A percentile compares a stretch with the other conserved stretches of the same genome.
Conservation (phyloP, 148 eudicot species). For the Bassia scoparia region DNA sequence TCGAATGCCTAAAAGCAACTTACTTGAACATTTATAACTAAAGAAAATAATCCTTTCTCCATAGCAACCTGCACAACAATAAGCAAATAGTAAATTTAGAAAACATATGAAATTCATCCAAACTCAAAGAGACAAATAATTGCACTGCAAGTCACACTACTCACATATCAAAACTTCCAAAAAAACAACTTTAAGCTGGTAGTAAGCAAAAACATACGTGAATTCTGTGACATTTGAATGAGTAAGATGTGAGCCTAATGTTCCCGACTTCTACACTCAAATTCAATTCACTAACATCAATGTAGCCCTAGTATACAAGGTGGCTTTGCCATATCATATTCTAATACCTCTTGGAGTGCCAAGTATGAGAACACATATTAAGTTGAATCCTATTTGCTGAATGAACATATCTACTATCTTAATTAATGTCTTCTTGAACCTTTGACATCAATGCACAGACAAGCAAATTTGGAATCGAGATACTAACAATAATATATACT, state of each 20-base stretch:
- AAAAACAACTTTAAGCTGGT: no score
- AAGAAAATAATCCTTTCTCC: slow-evolving; percentile 75
- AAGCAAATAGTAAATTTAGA: not conserved
- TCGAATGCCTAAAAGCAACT: slow-evolving; percentile 29
- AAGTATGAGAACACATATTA: no score
- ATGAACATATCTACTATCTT: no score
- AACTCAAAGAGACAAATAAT: not conserved
- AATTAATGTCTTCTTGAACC: not conserved
- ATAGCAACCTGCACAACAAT: slow-evolving; percentile 67
- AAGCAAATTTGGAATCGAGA: not conserved
- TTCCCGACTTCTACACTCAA: no score
- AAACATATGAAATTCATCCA: slow-evolving; percentile 6
- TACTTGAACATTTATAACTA: slow-evolving; percentile 88
- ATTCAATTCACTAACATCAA: no score
- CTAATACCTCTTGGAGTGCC: no score
- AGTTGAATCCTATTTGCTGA: no score
- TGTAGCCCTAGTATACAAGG: no score
- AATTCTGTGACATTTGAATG: not conserved
- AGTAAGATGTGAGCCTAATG: no score
- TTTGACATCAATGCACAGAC: not conserved
- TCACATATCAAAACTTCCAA: no score
- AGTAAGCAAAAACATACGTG: no score
- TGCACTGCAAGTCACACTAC: not conserved
- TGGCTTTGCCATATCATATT: no score
- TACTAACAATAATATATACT: not conserved